Evolutionary conservation across 345 rosid species (phyloP), one percentile per base, ranked within the genome.

Genomic region (Hibiscus syriacus): DNA sequence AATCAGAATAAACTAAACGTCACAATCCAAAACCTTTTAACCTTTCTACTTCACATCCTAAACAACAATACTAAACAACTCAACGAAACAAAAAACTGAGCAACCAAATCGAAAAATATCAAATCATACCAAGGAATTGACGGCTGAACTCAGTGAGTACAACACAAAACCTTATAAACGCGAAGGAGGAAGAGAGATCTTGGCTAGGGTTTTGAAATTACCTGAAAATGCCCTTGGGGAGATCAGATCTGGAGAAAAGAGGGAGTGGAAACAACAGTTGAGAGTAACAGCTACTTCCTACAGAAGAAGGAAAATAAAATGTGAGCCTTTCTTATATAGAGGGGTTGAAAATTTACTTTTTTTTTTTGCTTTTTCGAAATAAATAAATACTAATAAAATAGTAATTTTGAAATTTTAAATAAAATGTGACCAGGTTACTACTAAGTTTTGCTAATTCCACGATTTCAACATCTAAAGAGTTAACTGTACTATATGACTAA

Each of bases 161-260:
- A 64, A 45, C 68, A 46, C 22, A 16, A 45, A 64, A 64, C 23
- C 55, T 16, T 45, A 2, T 2, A 64, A 45, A 45, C n/a, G 67
- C 25, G 14, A 46, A 26, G 67, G 46, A 64, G 41, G 17, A 60
- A 12, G 4, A 55, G 2, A 62, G 66, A 62, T 64, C 38, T 64
- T 14, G 16, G 25, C 11, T 64, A 27, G 8, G 67, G 38, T 4
- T 64, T 63, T 43, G 34, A 43, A 43, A 23, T 43, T 64, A 64
- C 67, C 67, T 43, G 53, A 43, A 16, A 63, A 25, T 41, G 41
- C 4, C 10, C 14, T 45, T 45, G n/a, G 25, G 27, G 26, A 64
- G 41, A 17, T 26, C 54, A 64, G 68, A 64, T 64, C 68, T 26
- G 68, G 68, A 45, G 50, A 64, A 30, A n/a, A 41, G 19, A 6